These are phyloP conservation scores for Rhizopogon vinicolor DNA, from an alignment of 768 basidiomycete genomes.

Conservation along the genomic window DNA sequence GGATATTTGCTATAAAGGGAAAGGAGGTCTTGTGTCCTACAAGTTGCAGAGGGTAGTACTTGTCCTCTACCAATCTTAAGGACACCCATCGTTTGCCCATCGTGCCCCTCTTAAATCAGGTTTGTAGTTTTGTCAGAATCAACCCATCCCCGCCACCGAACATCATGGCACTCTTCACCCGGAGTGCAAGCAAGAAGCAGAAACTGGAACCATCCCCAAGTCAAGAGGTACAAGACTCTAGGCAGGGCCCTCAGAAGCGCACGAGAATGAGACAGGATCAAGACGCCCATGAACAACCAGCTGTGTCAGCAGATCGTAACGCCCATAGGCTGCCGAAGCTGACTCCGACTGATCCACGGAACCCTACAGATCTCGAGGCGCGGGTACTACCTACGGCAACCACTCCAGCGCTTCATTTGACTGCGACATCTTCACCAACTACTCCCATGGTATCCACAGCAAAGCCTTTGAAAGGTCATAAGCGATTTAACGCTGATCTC, in stretches of 20 bases:
- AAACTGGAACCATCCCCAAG: neutral
- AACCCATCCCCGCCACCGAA: neutral
- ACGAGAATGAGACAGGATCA: neutral
- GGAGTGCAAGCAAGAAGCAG: neutral
- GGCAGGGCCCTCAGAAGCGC: neutral
- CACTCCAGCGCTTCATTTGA: neutral
- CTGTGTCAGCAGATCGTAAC: neutral
- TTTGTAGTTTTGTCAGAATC: neutral
- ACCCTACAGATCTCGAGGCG: neutral
- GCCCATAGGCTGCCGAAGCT: neutral
- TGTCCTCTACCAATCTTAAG: neutral
- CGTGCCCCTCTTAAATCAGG: neutral
- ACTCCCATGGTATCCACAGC: neutral
- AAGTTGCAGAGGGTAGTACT: neutral
- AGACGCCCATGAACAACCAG: neutral
- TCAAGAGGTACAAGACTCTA: no score
- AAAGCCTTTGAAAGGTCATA: constrained; percentile 45
- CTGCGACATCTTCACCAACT: neutral
- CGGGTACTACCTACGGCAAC: neutral
- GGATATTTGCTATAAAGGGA: neutral
- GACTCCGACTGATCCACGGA: neutral
- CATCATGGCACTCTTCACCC: neutral
- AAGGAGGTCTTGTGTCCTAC: neutral
- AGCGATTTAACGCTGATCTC: constrained; percentile 55
- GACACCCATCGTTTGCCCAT: neutral